phyloP scores from a whole-genome alignment of 2,329 filamentous ascomycete genomes.

The Neocucurbitaria cava region DNA sequence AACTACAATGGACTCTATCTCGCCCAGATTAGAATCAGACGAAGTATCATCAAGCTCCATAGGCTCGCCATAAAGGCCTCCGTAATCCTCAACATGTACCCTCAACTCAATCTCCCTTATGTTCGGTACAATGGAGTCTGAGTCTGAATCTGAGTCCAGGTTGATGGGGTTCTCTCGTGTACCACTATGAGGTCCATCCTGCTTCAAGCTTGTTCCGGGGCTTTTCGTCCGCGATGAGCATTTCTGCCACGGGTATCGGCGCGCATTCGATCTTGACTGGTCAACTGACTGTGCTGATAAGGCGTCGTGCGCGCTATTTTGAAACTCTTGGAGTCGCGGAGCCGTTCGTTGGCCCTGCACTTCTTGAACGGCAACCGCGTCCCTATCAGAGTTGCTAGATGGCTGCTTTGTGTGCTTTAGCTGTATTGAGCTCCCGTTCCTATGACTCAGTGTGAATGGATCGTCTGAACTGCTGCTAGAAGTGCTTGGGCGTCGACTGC shows the following conservation, averaged over 20 bases:
- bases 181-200: constrained; percentile 1
- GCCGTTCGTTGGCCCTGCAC: constrained; percentile 7
- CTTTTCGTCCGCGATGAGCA: background rate
- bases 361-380: background rate
- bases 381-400: background rate
- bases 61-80: constrained; percentile 1
- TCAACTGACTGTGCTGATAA: background rate
- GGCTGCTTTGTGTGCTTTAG: background rate
- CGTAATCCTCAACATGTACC: background rate
- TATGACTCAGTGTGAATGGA: background rate
- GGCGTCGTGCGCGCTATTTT: background rate
- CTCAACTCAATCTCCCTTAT: background rate
- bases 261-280: background rate
- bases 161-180: constrained; percentile 14
- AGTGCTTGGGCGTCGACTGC: background rate
- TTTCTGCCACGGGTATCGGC: background rate
- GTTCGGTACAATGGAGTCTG: background rate
- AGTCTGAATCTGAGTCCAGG: constrained; percentile 9
- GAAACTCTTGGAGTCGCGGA: background rate
- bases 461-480: background rate
- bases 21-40: background rate
- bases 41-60: constrained; percentile 2
- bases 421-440: background rate
- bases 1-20: background rate
- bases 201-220: background rate